Conservation (phyloP, 2,329 filamentous ascomycete species). For the Cercospora janseana region DNA sequence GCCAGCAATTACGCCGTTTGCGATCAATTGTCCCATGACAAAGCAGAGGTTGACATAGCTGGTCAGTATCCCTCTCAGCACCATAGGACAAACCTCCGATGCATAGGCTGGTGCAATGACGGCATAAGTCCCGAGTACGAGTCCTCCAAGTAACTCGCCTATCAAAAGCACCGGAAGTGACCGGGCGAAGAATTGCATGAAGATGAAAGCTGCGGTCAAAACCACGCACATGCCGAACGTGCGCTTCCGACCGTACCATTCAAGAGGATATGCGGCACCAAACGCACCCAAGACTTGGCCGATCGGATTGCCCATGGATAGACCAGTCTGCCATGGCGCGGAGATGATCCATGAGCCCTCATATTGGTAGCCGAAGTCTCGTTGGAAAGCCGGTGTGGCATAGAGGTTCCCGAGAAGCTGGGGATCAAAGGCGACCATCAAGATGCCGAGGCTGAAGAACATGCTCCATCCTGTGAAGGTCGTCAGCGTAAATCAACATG, state of each 20-base stretch:
- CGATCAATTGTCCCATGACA: constrained; percentile 61
- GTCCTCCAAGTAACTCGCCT: constrained; percentile 60
- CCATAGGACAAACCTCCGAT: constrained; percentile 53
- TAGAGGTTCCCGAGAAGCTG: constrained; percentile 64
- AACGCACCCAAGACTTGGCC: constrained; percentile 59
- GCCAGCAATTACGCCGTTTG: constrained; percentile 41
- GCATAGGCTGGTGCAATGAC: constrained; percentile 52
- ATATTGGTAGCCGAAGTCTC: constrained; percentile 55
- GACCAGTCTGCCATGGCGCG: constrained; percentile 42
- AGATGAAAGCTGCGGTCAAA: constrained; percentile 54
- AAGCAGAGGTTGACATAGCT: constrained; percentile 63
- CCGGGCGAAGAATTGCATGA: constrained; percentile 62
- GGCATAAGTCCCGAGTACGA: constrained; percentile 61
- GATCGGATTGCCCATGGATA: constrained; percentile 54
- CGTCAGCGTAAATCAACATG: too few relatives aligned
- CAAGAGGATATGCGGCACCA: constrained; percentile 37
- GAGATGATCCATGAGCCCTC: constrained; percentile 41
- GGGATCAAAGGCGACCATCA: constrained; percentile 62
- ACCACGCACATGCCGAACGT: constrained; percentile 36
- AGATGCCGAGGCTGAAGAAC: constrained; percentile 59
- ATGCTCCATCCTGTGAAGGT: constrained; percentile 49
- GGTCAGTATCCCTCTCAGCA: constrained; percentile 58
- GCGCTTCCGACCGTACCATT: constrained; percentile 36
- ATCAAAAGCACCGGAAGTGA: constrained; percentile 57
- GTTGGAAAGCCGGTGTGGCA: constrained; percentile 57